Base-by-base conservation (phyloP, 805 yeast genomes). In the Wickerhamiella shivajii region DNA sequence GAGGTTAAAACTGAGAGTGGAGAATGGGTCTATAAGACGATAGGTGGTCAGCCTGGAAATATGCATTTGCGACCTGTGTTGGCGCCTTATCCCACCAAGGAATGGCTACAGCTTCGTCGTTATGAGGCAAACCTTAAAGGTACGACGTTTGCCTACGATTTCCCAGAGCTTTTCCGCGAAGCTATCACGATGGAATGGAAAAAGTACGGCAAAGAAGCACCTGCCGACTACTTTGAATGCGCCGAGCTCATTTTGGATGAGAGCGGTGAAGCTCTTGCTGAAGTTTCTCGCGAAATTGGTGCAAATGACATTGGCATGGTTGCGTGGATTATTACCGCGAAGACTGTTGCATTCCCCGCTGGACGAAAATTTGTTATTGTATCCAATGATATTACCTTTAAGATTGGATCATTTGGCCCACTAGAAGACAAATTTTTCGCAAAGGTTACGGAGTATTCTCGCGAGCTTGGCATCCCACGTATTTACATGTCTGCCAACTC, bases 391-490 rank as follows among this genome's bases (percentile, higher is more conserved):
- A 90, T 90, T 52, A 90, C 98, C 27, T 90, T 67, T 67, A 85
- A 84, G 72, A 87, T 90, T 60, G 99, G 99, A 59, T 92, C 98
- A 0, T 90, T 90, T 51, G 98, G 98, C 50, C 98, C 98, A 16
- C 76, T 69, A 49, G 99, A 90, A 62, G 98, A 90, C 61, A 66
- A 64, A 37, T 90, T 76, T 65, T 90, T 90, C 69, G 71, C 80
- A 65, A 74, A 77, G 54, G 93, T 85, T 44, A 90, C 98, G 22
- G 92, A 84, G 51, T 69, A 75, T 46, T 95, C 97, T 21, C 72
- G 94, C 62, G 66, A 71, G 52, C 67, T 75, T 44, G 98, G 98
- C 40, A 74, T 90, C 47, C 99, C 99, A 52, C 70, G 99, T 63
- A 71, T 90, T 37, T 90, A 90, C 61, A 66, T 90, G 47, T 81